Percentiles rank a stretch among this genome's conserved stretches.
phyloP scores from a whole-genome alignment of 176 grass and related monocot species.

The Echinochloa phyllopogon region DNA sequence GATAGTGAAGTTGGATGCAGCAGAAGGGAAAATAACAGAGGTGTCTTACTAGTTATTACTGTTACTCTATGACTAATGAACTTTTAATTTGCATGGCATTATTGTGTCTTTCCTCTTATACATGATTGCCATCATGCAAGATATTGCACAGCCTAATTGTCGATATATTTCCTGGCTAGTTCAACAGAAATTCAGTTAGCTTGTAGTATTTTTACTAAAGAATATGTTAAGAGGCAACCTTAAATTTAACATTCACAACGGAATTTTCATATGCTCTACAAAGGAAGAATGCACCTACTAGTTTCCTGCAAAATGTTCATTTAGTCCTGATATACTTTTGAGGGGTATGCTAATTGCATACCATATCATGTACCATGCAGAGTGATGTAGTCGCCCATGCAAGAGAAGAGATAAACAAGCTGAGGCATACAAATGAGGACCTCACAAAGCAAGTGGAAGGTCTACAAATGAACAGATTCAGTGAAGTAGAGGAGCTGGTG shows the following conservation, averaged over 20 bases:
- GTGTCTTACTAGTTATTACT: conserved; percentile 40
- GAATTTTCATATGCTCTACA: conserved; percentile 15
- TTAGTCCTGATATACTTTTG: background rate
- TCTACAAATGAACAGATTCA: conserved; percentile 92
- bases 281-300: conserved; percentile 19
- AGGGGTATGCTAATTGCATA: conserved; percentile 28
- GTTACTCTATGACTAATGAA: conserved; percentile 7
- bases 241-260: conserved; percentile 30
- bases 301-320: background rate
- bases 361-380: conserved; percentile 46
- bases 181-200: background rate
- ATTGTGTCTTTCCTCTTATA: background rate
- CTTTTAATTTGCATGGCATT: conserved; percentile 22
- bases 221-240: background rate
- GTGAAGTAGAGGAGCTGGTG: conserved; percentile 92
- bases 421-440: conserved; percentile 79
- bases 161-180: background rate
- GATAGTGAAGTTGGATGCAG: conserved; percentile 76
- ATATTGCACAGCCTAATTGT: background rate
- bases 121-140: background rate
- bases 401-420: conserved; percentile 78
- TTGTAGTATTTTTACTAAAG: conserved; percentile 16
- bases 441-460: conserved; percentile 97
- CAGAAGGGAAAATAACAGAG: conserved; percentile 86
- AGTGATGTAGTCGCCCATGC: conserved; percentile 70